Percentiles rank a stretch among this genome's conserved stretches.
Evolutionary conservation across 1,284 basidiomycete genomes (phyloP).

Genomic region (Tylopilus sp.): DNA sequence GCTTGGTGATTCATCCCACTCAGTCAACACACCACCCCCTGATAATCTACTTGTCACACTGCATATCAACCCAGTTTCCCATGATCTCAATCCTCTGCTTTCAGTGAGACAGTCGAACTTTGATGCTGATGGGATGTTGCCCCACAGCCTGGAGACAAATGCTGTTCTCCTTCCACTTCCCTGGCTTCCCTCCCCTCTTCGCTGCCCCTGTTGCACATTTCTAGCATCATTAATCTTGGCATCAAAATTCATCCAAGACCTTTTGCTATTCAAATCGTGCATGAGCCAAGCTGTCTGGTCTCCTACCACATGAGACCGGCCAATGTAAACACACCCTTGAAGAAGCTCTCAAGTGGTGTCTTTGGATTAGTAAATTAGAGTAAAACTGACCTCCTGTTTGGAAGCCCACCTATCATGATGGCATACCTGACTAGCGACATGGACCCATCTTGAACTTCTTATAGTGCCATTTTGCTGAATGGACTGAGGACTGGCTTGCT

Average conservation of each 20-base stretch:
- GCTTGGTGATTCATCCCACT: slow-evolving; percentile 11
- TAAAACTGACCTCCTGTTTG: slow-evolving; percentile 24
- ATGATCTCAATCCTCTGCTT: slow-evolving; percentile 8
- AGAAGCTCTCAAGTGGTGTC: slow-evolving; percentile 78
- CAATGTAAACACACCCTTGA: slow-evolving; percentile 64
- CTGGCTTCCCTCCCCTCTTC: too few species aligned
- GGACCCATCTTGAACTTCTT: slow-evolving; percentile 15
- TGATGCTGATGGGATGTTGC: slow-evolving; percentile 27
- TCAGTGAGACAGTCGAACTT: slow-evolving; percentile 7
- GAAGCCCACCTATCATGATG: slow-evolving; percentile 18
- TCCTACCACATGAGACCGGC: slow-evolving; percentile 73
- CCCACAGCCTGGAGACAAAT: slow-evolving; percentile 30
- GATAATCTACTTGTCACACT: slow-evolving; percentile 40
- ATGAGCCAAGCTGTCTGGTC: slow-evolving; percentile 89
- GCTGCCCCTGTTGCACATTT: slow-evolving; percentile 68
- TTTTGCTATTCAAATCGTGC: slow-evolving; percentile 91
- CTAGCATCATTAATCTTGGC: slow-evolving; percentile 90
- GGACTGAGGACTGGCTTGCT: slow-evolving; percentile 25
- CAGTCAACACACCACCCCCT: slow-evolving; percentile 19
- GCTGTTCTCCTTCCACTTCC: slow-evolving; percentile 41
- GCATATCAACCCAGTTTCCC: slow-evolving; percentile 36
- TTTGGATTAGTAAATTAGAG: slow-evolving; percentile 81
- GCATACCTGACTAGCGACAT: not conserved
- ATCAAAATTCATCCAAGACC: slow-evolving; percentile 93
- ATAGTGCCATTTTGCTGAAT: slow-evolving; percentile 11